A percentile compares a stretch with the other conserved stretches of the same genome.
Evolutionary conservation across 345 rosid species (phyloP).

Genomic region (Sisymbrium irio): DNA sequence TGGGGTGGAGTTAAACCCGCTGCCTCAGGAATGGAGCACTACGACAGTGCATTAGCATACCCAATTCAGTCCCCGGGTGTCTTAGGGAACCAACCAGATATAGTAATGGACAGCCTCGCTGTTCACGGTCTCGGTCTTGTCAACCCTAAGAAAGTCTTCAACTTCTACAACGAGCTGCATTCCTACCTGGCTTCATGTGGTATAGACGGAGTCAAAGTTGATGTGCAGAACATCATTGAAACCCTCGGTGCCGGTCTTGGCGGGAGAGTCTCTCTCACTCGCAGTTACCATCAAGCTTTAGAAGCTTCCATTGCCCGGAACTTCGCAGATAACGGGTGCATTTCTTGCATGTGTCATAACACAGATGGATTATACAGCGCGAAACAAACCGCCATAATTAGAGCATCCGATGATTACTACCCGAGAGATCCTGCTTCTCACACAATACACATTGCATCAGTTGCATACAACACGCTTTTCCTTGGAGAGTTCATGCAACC

Average conservation of each 20-base stretch:
- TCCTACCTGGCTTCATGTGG: conserved; percentile 91
- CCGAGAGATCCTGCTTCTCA: conserved; percentile 97
- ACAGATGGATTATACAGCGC: conserved; percentile 92
- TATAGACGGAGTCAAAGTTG: conserved; percentile 96
- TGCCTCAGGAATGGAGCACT: conserved; percentile 92
- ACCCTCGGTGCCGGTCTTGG: conserved; percentile 97
- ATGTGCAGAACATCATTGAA: conserved; percentile 91
- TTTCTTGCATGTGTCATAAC: conserved; percentile 96
- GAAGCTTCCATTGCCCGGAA: conserved; percentile 85
- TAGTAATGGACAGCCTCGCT: conserved; percentile 88
- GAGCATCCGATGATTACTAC: conserved; percentile 95
- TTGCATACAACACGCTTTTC: conserved; percentile 86
- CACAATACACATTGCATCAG: conserved; percentile 89
- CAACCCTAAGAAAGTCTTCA: conserved; percentile 83
- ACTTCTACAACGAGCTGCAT: conserved; percentile 97
- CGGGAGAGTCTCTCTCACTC: conserved; percentile 92
- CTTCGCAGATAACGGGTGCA: conserved; percentile 90
- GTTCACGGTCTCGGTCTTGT: conserved; percentile 93
- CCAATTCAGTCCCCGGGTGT: conserved; percentile 90
- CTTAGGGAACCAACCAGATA: conserved; percentile 86
- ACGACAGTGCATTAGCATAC: conserved; percentile 81
- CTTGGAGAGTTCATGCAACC: conserved; percentile 99
- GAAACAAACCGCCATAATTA: conserved; percentile 85
- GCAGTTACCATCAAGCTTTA: conserved; percentile 77
- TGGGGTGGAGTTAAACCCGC: conserved; percentile 99